Base-by-base conservation (phyloP, 768 basidiomycete genomes). In the Termitomyces sp. region DNA sequence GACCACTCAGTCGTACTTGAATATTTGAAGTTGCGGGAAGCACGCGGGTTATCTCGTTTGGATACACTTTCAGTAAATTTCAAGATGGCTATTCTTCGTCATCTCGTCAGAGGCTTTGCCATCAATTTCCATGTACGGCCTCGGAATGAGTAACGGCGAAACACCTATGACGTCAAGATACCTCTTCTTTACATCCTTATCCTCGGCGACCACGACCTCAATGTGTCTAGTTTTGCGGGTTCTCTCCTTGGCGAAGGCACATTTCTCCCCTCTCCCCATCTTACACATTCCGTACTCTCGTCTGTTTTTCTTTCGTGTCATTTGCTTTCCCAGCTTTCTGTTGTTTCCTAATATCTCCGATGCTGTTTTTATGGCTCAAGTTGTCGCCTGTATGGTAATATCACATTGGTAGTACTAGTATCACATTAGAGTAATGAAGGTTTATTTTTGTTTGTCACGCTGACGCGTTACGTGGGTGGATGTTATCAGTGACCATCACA, bases 81-180 rank as follows among this genome's bases (percentile, higher is more conserved):
- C 13, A 47, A 50, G 56, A 58, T 66, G 56, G 54, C 63, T 20
- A 36, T 62, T 7, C 58, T 66, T n/a, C 60, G 61, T 13, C 64
- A 56, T 36, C 60, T 63, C 38, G 57, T 58, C 43, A 40, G 49
- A 6, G 49, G 61, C 0, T 60, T 61, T 49, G 53, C 43, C 43
- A 32, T 36, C 13, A n/a, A 43, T 20, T 52, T 63, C 32, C 48
- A 57, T 28, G 59, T 63, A 5, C 41, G 41, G n/a, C n/a, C 41
- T 8, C 18, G 7, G n/a, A n/a, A n/a, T 47, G 55, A 53, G 58
- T 58, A 23, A 35, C 26, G 33, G 43, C 50, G 23, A 53, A 51
- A 23, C 55, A 54, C 38, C 30, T 41, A 41, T 28, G 26, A 28
- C 35, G 58, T 52, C 38, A 47, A 14, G 38, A 43, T 44, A 47